Conservation (phyloP, 2,329 filamentous ascomycete genomes). For the Ramularia endophylla region DNA sequence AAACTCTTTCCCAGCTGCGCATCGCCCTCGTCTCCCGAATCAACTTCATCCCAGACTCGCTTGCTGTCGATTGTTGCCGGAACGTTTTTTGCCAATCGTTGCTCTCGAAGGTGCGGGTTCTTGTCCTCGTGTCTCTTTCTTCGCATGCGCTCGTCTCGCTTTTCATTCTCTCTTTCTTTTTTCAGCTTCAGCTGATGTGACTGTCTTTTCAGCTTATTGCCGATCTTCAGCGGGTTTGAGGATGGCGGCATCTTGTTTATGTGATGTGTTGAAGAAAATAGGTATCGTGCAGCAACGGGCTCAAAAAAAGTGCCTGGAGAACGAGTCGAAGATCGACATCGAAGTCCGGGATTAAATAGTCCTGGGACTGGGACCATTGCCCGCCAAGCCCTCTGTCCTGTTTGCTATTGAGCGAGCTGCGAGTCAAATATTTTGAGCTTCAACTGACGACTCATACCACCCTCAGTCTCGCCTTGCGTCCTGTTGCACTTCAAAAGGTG, state of each 20-base stretch:
- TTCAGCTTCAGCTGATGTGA: conserved; percentile 76
- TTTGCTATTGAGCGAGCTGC: not conserved
- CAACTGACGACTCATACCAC: conserved; percentile 10
- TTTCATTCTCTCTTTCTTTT: conserved; percentile 64
- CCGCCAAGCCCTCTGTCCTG: not conserved
- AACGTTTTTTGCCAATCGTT: conserved; percentile 70
- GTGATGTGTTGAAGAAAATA: not conserved
- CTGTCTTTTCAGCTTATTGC: conserved; percentile 66
- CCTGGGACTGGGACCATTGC: not conserved
- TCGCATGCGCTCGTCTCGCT: conserved; percentile 69
- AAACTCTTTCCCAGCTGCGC: conserved; percentile 36
- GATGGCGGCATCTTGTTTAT: conserved; percentile 22
- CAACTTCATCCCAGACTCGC: conserved; percentile 69
- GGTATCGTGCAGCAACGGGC: not conserved
- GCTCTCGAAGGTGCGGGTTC: conserved; percentile 67
- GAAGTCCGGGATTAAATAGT: no score
- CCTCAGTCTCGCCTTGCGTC: no score
- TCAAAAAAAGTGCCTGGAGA: conserved; percentile 1
- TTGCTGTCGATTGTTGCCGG: conserved; percentile 80
- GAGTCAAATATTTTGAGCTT: not conserved
- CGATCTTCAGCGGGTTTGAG: conserved; percentile 28
- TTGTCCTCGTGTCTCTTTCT: conserved; percentile 80
- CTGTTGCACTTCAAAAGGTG: no score
- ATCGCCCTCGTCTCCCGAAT: conserved; percentile 37
- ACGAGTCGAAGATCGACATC: no score